These are phyloP conservation scores for Emergomyces orientalis DNA, from an alignment of 2,329 filamentous ascomycete species.

Conservation along the genomic window DNA sequence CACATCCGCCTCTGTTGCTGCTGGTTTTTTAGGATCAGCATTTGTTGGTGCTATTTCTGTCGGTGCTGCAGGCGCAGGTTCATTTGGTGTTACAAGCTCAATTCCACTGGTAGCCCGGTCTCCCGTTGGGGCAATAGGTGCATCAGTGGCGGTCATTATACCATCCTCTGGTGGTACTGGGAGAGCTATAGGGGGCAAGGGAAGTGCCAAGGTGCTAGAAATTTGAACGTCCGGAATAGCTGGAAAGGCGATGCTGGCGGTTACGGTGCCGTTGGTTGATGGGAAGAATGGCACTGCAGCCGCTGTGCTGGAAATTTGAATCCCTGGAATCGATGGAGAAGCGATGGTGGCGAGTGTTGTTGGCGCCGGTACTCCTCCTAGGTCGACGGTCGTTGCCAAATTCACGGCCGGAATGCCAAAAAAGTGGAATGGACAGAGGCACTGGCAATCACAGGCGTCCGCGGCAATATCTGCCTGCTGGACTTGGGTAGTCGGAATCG, in stretches of 20 bases:
- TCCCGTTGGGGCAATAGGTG: neutral
- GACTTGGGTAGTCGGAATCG: neutral
- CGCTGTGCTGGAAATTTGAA: neutral
- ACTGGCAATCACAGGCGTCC: conserved; percentile 5
- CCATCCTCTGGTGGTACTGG: neutral
- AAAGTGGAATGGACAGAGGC: conserved; percentile 7
- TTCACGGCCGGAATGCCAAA: conserved; percentile 6
- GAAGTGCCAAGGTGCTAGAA: neutral
- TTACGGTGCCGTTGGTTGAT: neutral
- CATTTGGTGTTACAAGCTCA: neutral
- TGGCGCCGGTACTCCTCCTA: neutral
- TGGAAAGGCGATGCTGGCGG: neutral
- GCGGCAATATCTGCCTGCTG: neutral
- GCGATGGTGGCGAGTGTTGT: conserved; percentile 2
- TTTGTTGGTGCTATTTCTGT: neutral
- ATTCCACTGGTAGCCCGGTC: neutral
- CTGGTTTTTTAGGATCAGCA: neutral
- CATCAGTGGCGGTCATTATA: neutral
- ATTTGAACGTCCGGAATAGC: neutral
- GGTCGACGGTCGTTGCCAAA: neutral
- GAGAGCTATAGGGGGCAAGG: neutral
- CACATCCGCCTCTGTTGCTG: neutral
- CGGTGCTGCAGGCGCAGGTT: neutral
- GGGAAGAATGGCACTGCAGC: neutral
- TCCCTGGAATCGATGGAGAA: neutral